A percentile compares a stretch with the other conserved stretches of the same genome.
Evolutionary conservation across 345 rosid genomes (phyloP).

Genomic region (Gossypium bickii): DNA sequence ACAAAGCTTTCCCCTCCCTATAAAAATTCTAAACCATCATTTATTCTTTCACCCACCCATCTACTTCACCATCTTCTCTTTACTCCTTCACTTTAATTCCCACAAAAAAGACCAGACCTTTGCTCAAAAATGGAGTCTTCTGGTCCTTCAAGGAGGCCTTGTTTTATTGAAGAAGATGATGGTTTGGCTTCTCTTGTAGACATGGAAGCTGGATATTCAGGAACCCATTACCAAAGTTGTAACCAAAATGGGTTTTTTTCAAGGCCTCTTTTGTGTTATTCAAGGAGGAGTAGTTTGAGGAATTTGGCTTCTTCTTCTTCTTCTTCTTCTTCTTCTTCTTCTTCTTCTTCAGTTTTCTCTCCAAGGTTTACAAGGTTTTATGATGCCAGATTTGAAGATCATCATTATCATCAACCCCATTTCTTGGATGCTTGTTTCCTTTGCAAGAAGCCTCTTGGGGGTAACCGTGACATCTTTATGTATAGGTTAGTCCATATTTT

Average conservation of each 20-base stretch:
- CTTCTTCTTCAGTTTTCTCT: slow-evolving; percentile 24
- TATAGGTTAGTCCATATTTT: slow-evolving; percentile 39
- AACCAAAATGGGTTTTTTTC: slow-evolving; percentile 30
- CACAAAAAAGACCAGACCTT: not conserved
- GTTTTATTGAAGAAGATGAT: slow-evolving; percentile 46
- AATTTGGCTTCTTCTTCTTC: slow-evolving; percentile 21
- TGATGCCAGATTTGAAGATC: slow-evolving; percentile 45
- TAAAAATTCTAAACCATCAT: slow-evolving; percentile 13
- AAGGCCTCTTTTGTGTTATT: slow-evolving; percentile 25
- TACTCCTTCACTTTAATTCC: not conserved
- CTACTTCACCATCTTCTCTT: not conserved
- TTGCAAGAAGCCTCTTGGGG: slow-evolving; percentile 52
- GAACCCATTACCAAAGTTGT: slow-evolving; percentile 9
- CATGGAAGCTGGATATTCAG: slow-evolving; percentile 53
- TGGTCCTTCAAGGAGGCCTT: slow-evolving; percentile 27
- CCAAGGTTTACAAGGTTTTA: slow-evolving; percentile 47
- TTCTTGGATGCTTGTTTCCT: slow-evolving; percentile 54
- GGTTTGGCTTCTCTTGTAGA: slow-evolving; percentile 52
- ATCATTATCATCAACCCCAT: slow-evolving; percentile 28
- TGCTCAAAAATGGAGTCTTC: slow-evolving; percentile 26
- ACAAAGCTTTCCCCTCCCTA: slow-evolving; percentile 24
- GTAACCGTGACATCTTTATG: slow-evolving; percentile 64
- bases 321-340: not conserved
- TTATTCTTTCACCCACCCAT: not conserved
- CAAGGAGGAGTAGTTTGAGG: slow-evolving; percentile 32